Conservation (phyloP, 495 filamentous ascomycete species). For the Acidiella bohemica region DNA sequence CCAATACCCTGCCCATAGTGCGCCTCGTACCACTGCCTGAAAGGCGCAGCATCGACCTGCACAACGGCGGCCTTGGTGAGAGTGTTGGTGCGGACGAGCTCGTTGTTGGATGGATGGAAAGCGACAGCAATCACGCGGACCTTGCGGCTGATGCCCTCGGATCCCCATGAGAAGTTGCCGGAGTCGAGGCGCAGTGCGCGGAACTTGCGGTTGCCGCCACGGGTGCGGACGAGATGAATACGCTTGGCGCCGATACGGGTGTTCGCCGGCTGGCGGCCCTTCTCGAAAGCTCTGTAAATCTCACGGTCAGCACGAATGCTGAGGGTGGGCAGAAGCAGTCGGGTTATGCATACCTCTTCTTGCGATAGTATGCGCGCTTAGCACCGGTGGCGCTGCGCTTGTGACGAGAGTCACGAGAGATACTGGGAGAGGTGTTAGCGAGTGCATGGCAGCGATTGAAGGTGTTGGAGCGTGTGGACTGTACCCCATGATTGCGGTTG, state of each 20-base stretch:
- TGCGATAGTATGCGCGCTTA: constrained; percentile 87
- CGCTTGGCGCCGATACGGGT: constrained; percentile 98
- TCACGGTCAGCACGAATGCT: constrained; percentile 27
- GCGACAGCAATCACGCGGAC: constrained; percentile 94
- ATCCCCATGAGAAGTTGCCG: constrained; percentile 99
- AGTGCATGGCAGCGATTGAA: neutral
- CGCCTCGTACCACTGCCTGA: constrained; percentile 99
- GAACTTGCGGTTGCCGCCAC: constrained; percentile 98
- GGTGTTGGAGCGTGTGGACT: constrained; percentile 4
- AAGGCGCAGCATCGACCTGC: constrained; percentile 95
- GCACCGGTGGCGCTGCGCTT: constrained; percentile 96
- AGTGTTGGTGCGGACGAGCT: constrained; percentile 99
- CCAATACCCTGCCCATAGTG: constrained; percentile 89
- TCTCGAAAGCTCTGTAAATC: constrained; percentile 77
- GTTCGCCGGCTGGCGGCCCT: constrained; percentile 96
- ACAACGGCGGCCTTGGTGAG: constrained; percentile 96
- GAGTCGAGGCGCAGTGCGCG: constrained; percentile 97
- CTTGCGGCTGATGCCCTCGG: constrained; percentile 94
- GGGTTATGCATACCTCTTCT: constrained; percentile 56
- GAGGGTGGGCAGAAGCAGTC: constrained; percentile 21
- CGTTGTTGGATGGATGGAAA: constrained; percentile 99
- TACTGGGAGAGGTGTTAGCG: constrained; percentile 39
- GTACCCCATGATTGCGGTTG: constrained; percentile 71
- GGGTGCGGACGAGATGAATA: constrained; percentile 96
- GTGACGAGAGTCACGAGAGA: constrained; percentile 97